These are phyloP conservation scores for Oryza meyeriana DNA, from an alignment of 176 grass and related monocot species.

Conservation along the genomic window DNA sequence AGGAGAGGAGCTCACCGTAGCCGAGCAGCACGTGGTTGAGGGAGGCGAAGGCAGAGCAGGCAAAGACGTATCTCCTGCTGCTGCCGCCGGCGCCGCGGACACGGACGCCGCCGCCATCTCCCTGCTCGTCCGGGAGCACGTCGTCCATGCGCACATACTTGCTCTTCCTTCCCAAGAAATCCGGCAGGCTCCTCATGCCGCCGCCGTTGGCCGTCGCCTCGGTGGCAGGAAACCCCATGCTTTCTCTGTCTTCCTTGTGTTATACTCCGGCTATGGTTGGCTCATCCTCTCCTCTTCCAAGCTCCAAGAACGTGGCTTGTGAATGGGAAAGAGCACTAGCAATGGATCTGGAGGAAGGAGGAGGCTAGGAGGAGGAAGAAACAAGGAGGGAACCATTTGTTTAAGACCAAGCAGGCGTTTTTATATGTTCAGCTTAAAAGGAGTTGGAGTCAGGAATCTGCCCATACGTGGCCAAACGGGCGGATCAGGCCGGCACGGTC, in stretches of 20 bases:
- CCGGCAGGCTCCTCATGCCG: conserved; percentile 23
- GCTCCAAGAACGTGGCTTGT: not conserved
- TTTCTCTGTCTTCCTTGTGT: not conserved
- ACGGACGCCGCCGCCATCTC: not conserved
- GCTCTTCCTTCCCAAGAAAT: conserved; percentile 32
- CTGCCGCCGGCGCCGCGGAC: conserved; percentile 2
- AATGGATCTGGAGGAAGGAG: conserved; percentile 42
- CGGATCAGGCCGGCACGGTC: too few species aligned
- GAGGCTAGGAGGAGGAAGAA: not conserved
- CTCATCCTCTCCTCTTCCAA: not conserved
- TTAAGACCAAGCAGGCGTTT: not conserved
- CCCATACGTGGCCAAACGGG: too few species aligned
- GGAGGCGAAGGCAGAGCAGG: conserved; percentile 85
- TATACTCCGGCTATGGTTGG: not conserved
- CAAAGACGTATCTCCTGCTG: conserved; percentile 59
- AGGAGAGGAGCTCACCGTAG: conserved; percentile 54
- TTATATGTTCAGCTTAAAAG: conserved; percentile 20
- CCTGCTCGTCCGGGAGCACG: conserved; percentile 29
- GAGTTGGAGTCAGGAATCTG: not conserved
- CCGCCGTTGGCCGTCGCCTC: conserved; percentile 14
- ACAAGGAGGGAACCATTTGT: conserved; percentile 11
- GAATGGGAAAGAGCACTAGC: not conserved
- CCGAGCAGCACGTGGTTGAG: conserved; percentile 86
- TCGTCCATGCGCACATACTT: conserved; percentile 55
- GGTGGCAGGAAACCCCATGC: conserved; percentile 11